These are phyloP conservation scores for Raphanus hybrid DNA, from an alignment of 441 rosid genomes.

Conservation along the genomic window DNA sequence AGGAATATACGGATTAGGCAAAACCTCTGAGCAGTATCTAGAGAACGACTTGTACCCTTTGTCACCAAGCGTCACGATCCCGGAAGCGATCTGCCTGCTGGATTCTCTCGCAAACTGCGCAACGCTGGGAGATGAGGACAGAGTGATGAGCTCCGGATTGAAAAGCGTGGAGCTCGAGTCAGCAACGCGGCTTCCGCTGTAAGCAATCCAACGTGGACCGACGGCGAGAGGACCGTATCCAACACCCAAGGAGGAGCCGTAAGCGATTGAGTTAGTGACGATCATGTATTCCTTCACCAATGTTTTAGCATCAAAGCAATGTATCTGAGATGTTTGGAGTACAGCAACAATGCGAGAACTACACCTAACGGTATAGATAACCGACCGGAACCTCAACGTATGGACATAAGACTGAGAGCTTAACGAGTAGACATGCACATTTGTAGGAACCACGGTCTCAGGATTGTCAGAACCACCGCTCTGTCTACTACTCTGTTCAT, in stretches of 20 bases:
- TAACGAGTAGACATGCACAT: constrained; percentile 75
- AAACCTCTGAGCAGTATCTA: too few species aligned
- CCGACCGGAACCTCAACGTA: constrained; percentile 71
- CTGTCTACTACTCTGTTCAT: constrained; percentile 39
- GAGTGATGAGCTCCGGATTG: constrained; percentile 66
- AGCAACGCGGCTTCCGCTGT: constrained; percentile 72
- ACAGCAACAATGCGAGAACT: constrained; percentile 89
- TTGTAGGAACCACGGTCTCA: constrained; percentile 49
- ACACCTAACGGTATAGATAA: constrained; percentile 79
- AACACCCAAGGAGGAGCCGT: constrained; percentile 48
- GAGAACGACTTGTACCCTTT: too few species aligned
- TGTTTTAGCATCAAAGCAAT: constrained; percentile 75
- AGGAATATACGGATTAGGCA: too few species aligned
- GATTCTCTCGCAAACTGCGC: constrained; percentile 89
- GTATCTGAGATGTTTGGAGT: constrained; percentile 66
- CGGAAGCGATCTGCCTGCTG: constrained; percentile 87
- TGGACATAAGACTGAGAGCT: constrained; percentile 79
- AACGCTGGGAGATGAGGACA: constrained; percentile 68
- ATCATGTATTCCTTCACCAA: constrained; percentile 66
- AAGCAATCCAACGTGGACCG: constrained; percentile 13
- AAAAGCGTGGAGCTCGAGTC: constrained; percentile 57
- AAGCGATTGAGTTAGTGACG: constrained; percentile 64
- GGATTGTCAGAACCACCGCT: constrained; percentile 44
- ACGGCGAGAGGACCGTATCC: constrained; percentile 69
- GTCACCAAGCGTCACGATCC: constrained; percentile 47